Conservation (phyloP, 169 alveolate species). For the Eimeria sp. region DNA sequence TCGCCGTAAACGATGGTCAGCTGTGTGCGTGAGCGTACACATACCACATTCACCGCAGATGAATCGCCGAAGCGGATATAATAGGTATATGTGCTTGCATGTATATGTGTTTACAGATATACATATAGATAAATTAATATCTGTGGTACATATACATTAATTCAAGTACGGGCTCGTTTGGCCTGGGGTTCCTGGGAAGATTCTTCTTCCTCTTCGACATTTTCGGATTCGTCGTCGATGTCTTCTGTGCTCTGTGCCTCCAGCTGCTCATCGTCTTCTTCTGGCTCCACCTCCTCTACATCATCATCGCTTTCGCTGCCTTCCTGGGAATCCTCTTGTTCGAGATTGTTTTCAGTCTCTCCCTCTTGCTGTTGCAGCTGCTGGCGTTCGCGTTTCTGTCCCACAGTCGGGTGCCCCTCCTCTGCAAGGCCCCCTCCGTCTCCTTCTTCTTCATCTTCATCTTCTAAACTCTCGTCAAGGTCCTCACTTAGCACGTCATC, state of each 20-base stretch:
- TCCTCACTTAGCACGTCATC: not conserved
- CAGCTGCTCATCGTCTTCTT: constrained; percentile 13
- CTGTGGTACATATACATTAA: not conserved
- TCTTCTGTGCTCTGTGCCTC: constrained; percentile 55
- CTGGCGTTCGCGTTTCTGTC: constrained; percentile 2
- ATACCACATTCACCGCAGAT: not conserved
- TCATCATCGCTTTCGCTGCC: constrained; percentile 52
- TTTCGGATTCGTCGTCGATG: constrained; percentile 15
- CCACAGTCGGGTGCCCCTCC: not conserved
- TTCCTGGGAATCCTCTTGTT: constrained; percentile 10
- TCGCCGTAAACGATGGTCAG: not conserved
- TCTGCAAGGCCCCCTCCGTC: not conserved
- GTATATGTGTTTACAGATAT: not conserved
- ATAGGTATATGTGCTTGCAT: not conserved
- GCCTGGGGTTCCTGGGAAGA: not conserved
- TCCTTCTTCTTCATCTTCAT: constrained; percentile 37
- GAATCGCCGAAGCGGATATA: not conserved
- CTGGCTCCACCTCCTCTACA: constrained; percentile 43
- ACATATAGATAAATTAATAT: too few species aligned
- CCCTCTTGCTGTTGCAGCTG: constrained; percentile 7
- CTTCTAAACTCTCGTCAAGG: not conserved
- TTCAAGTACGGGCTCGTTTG: constrained; percentile 63
- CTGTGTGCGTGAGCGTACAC: not conserved
- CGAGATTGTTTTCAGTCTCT: not conserved
- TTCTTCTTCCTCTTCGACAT: constrained; percentile 37